Conservation (phyloP, 139 green algal species). For the Tetraselmis striata region DNA sequence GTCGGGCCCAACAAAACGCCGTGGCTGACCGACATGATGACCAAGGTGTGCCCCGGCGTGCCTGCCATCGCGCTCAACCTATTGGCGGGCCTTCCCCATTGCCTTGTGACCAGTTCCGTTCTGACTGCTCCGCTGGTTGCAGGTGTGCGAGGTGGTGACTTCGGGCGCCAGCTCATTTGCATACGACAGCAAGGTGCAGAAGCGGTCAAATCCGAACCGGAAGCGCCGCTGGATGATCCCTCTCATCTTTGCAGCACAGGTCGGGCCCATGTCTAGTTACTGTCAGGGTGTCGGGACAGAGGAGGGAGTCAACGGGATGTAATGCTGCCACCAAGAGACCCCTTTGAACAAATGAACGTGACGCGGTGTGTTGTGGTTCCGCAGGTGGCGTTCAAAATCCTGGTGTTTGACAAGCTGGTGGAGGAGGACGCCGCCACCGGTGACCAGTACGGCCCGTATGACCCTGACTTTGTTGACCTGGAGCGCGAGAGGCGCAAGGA, state of each 20-base stretch:
- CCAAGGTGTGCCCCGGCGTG: slow-evolving; percentile 16
- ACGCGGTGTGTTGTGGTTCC: no score
- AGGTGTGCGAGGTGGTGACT: not conserved
- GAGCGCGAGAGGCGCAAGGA: slow-evolving; percentile 20
- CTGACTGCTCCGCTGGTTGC: not conserved
- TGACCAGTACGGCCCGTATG: slow-evolving; percentile 44
- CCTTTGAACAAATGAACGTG: no score
- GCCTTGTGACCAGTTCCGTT: not conserved
- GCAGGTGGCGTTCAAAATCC: slow-evolving; percentile 25
- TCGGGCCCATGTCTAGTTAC: no score
- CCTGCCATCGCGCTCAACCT: not conserved
- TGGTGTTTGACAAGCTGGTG: slow-evolving; percentile 38
- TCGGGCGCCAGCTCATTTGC: not conserved
- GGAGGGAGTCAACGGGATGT: no score
- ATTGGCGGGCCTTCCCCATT: not conserved
- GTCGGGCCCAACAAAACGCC: slow-evolving; percentile 21
- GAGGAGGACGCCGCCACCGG: slow-evolving; percentile 36
- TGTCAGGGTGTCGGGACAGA: no score
- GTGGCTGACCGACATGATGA: slow-evolving; percentile 48
- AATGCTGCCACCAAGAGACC: no score
- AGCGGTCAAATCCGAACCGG: slow-evolving; percentile 38
- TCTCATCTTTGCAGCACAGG: slow-evolving; percentile 37
- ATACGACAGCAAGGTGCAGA: slow-evolving; percentile 14
- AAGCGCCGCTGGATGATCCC: slow-evolving; percentile 48
- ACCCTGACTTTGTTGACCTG: slow-evolving; percentile 26